Base-by-base conservation (phyloP, 345 rosid genomes). In the Atalantia buxifolia region DNA sequence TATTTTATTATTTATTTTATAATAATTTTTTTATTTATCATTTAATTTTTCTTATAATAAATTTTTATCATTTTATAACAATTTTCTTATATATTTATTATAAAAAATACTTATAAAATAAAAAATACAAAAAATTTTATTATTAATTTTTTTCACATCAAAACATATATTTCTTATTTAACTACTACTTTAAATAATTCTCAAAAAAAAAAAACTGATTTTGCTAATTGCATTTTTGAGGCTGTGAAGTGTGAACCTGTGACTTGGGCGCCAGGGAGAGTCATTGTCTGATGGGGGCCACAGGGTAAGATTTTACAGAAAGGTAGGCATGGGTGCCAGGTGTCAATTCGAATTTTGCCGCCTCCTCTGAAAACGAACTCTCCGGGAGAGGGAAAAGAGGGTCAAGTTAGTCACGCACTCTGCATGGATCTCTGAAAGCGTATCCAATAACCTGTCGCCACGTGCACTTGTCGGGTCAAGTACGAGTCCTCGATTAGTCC, bases 401-500 rank as follows among this genome's bases (percentile, higher is more conserved):
- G 30, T 16, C 13, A 19, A 74, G 79, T 45, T 45, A 13, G 18
- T 81, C 77, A 64, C 64, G 77, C 79, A 59, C 55, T 45, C 78
- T 85, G 86, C 89, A 86, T 86, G 89, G 77, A 76, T 83, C 66
- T 77, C 12, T 75, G 24, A 10, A 31, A 33, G 9, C 1, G 1
- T 0, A 5, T 50, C 86, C 77, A 83, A 61, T 87, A 69, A 61
- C 0, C 0, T 3, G 1, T 3, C 0, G 45, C 69, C 91, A 84
- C 86, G 88, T 83, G 78, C 57, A 53, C 22, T 0, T 62, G 74
- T 79, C 82, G 86, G 86, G 81, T 72, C 84, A 80, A 38, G 76
- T 80, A 81, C 82, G 82, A 38, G 73, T 81, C 82, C 73, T 76
- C 31, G 75, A 62, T 70, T 66, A 13, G 80, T 85, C 83, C 69